A percentile compares a stretch with the other conserved stretches of the same genome.
Conservation (phyloP, 768 basidiomycete genomes). For the Gelatoporia subvermispora region DNA sequence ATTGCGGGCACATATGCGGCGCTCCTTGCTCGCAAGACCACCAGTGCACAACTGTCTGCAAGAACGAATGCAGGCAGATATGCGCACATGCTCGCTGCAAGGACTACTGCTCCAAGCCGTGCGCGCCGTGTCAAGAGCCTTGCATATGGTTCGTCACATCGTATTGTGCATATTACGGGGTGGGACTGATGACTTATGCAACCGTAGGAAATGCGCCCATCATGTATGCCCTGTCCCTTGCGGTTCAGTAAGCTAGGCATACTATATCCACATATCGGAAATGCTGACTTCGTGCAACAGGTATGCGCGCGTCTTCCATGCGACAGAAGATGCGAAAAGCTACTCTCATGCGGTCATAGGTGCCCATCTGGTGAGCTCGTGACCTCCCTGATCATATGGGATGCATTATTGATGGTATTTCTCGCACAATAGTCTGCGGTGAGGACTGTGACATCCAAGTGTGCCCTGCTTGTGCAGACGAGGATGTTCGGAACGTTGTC, state of each 20-base stretch:
- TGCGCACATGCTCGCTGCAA: constrained; percentile 52
- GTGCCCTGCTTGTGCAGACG: constrained; percentile 47
- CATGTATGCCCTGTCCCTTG: constrained; percentile 56
- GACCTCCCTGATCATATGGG: background rate
- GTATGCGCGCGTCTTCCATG: constrained; percentile 65
- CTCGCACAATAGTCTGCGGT: constrained; percentile 50
- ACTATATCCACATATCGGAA: background rate
- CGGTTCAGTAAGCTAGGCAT: constrained; percentile 49
- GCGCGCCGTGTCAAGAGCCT: constrained; percentile 57
- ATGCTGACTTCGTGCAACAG: constrained; percentile 26
- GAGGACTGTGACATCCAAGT: constrained; percentile 54
- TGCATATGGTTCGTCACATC: constrained; percentile 45
- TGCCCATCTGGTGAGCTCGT: constrained; percentile 57
- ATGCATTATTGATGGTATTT: constrained; percentile 10
- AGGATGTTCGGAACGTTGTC: constrained; percentile 30
- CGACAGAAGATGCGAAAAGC: constrained; percentile 45
- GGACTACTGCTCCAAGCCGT: constrained; percentile 44
- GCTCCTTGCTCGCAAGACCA: constrained; percentile 46
- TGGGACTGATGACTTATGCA: background rate
- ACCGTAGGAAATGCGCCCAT: constrained; percentile 48
- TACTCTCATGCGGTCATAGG: constrained; percentile 52
- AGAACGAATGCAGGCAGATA: constrained; percentile 42
- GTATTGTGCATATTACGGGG: background rate
- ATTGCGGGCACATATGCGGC: constrained; percentile 53
- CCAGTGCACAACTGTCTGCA: constrained; percentile 43